Conservation (phyloP, 2,329 filamentous ascomycete genomes). For the Exserohilum rostratum region DNA sequence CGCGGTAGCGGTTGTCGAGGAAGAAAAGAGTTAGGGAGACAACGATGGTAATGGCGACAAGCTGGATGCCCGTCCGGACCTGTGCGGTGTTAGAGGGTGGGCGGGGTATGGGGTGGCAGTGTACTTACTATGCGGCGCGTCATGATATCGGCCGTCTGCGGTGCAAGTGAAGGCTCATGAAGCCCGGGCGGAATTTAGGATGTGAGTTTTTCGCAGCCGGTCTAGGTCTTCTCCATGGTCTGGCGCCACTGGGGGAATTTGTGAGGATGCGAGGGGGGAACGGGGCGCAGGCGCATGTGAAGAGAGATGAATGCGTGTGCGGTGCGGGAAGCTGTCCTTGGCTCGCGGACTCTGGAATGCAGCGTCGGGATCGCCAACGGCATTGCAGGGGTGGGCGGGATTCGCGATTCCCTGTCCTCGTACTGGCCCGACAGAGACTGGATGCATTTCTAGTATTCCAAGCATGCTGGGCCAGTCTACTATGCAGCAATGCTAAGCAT, state of each 20-base stretch:
- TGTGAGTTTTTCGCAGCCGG: conserved; percentile 4
- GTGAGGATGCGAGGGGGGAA: not conserved
- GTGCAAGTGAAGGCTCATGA: conserved; percentile 18
- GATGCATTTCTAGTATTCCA: no score
- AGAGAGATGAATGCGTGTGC: not conserved
- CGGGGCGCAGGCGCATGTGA: conserved; percentile 15
- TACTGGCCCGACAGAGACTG: not conserved
- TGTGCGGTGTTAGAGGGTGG: conserved; percentile 29
- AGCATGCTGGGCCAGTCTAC: not conserved
- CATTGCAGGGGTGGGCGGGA: conserved; percentile 13
- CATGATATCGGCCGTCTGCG: conserved; percentile 37
- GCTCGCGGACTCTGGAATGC: conserved; percentile 16
- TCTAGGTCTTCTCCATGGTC: conserved; percentile 21
- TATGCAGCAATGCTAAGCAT: not conserved
- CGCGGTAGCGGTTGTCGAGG: conserved; percentile 86
- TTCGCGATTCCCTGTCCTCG: not conserved
- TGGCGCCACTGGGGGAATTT: not conserved
- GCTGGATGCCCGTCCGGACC: conserved; percentile 73
- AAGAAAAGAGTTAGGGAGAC: conserved; percentile 74
- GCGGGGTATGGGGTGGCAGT: not conserved
- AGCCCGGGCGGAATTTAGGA: conserved; percentile 13
- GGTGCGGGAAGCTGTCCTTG: conserved; percentile 22
- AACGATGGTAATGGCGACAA: conserved; percentile 68
- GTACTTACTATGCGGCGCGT: conserved; percentile 48
- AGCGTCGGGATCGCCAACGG: conserved; percentile 19